Conservation (phyloP, 129 eudicot genomes). For the Oenanthe sinensis region DNA sequence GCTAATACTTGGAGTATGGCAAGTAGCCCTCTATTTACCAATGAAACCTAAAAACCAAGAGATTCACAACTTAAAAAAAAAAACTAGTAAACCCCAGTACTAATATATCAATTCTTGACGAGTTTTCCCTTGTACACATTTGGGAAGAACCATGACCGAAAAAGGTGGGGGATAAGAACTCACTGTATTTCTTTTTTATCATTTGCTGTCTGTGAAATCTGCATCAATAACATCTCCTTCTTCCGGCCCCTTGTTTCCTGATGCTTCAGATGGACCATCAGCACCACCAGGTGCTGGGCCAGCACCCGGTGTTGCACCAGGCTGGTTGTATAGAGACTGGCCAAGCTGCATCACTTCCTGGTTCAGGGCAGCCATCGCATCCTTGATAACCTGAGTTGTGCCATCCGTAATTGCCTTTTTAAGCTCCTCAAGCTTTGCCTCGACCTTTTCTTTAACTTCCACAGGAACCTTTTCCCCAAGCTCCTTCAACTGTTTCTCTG, state of each 20-base stretch:
- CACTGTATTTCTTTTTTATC: constrained; percentile 7
- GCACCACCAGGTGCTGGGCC: constrained; percentile 43
- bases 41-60: not conserved
- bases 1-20: not conserved
- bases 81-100: constrained; percentile 8
- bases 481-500: constrained; percentile 95
- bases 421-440: constrained; percentile 70
- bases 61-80: not conserved
- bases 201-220: constrained; percentile 90
- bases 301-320: constrained; percentile 41
- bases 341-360: constrained; percentile 99
- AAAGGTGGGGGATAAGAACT: not conserved
- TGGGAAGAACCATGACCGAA: not conserved
- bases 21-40: not conserved
- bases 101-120: not conserved
- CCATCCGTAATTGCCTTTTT: constrained; percentile 80
- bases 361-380: constrained; percentile 93
- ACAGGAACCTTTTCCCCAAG: constrained; percentile 89
- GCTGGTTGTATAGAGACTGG: constrained; percentile 90
- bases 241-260: constrained; percentile 72
- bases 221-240: constrained; percentile 99
- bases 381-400: constrained; percentile 79
- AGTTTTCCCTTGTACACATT: constrained; percentile 8
- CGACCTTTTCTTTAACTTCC: constrained; percentile 76
- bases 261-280: constrained; percentile 22